Base-by-base conservation (phyloP, 495 filamentous ascomycete species). In the Bryoglossum gracile region DNA sequence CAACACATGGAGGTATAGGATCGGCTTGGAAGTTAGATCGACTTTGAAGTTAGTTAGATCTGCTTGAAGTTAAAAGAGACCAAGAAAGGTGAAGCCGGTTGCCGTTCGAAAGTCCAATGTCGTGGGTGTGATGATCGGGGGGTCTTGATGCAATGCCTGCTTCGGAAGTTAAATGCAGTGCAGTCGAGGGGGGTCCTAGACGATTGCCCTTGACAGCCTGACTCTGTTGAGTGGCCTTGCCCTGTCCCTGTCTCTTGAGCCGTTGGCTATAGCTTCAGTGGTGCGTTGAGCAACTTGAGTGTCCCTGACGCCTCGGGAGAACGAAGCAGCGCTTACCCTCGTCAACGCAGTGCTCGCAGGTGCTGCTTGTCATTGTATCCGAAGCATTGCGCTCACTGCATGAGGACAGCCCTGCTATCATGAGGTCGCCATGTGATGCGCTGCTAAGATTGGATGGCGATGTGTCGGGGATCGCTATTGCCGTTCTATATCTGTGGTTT, bases 151-250 rank as follows among this genome's bases (percentile, higher is more conserved):
- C 39, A 50, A 44, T 35, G 38, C 26, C 21, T 53, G 44, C 50
- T 24, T 48, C 50, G 50, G 50, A 53, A 47, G 48, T 53, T 53
- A 53, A 53, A 48, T 28, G 22, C 14, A 26, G 26, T 47, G 36
- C 36, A 53, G 42, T 30, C 23, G 39, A 21, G 39, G n/a, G n/a
- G n/a, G n/a, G n/a, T n/a, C n/a, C n/a, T n/a, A n/a, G n/a, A n/a
- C n/a, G n/a, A n/a, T n/a, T n/a, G n/a, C n/a, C n/a, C n/a, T n/a
- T n/a, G n/a, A n/a, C n/a, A n/a, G n/a, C n/a, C n/a, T n/a, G n/a
- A n/a, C n/a, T n/a, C n/a, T n/a, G n/a, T n/a, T n/a, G n/a, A n/a
- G n/a, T n/a, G n/a, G n/a, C n/a, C n/a, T n/a, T n/a, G n/a, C n/a
- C n/a, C n/a, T n/a, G n/a, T n/a, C n/a, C n/a, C n/a, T n/a, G n/a